Evolutionary conservation across 768 basidiomycete genomes (phyloP), one percentile per base, ranked within the genome.

Genomic region (Tricholoma flavovirens): DNA sequence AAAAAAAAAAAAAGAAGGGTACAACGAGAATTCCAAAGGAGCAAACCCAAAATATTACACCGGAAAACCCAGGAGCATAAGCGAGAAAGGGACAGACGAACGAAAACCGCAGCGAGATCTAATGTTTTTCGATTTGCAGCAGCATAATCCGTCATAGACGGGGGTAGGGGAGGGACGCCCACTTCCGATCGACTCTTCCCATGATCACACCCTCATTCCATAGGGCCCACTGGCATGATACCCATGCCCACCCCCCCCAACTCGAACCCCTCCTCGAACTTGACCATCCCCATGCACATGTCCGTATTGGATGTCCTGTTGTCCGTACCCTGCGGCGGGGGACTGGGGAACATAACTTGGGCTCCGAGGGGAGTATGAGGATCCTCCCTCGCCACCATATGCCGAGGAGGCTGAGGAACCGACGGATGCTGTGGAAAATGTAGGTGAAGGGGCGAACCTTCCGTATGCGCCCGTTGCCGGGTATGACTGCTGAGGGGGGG

Each of bases 341-440:
- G 46, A 49, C 46, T 49, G 46, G 46, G 46, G 46, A 9, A 49
- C 46, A 49, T n/a, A 30, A n/a, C 29, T 49, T 49, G 46, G 46
- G 26, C 46, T 49, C 46, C 46, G 46, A 29, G 46, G 29, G 46
- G 46, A 30, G 46, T 30, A 30, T n/a, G 46, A 26, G n/a, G 46
- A 49, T 49, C 26, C 46, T 49, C 46, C 17, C 17, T 17, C 40
- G 17, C 17, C 29, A 9, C 46, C 29, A 49, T 49, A 49, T 30
- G 46, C 14, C 26, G 46, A 49, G 24, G 43, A 4, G 43, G 43
- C 19, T 6, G 40, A 42, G 40, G 40, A 36, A 15, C 35, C 40
- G 5, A 26, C n/a, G 6, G 46, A 49, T 49, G 46, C 46, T n/a
- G 46, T 29, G 26, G 46, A 49, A 49, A 49, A 49, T 49, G 46